These are phyloP conservation scores for Reutealis trisperma DNA, from an alignment of 345 rosid species.

Conservation along the genomic window DNA sequence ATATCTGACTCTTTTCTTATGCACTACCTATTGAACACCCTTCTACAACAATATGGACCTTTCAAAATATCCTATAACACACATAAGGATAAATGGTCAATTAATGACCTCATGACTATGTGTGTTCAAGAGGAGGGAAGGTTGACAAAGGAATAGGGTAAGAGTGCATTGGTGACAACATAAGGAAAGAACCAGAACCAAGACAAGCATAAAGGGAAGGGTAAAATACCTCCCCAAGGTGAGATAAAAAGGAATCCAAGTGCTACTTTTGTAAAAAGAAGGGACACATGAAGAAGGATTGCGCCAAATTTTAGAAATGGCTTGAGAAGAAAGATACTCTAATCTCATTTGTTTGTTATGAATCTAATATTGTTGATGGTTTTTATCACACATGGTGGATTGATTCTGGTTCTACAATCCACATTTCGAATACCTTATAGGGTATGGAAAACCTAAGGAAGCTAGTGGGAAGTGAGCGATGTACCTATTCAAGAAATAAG, in stretches of 20 bases:
- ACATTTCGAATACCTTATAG: not conserved
- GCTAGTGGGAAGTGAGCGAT: no score
- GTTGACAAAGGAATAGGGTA: not conserved
- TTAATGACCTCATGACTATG: not conserved
- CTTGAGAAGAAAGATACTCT: no score
- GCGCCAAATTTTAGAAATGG: no score
- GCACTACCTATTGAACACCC: no score
- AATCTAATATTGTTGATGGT: not conserved
- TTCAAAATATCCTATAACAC: not conserved
- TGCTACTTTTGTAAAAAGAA: no score
- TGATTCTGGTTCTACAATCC: not conserved
- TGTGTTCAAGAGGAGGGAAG: constrained; percentile 10
- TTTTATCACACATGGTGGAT: not conserved
- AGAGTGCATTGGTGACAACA: no score
- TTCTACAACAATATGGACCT: no score
- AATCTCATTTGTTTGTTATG: no score
- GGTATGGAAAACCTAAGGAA: no score
- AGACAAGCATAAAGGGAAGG: not conserved
- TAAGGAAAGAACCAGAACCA: not conserved
- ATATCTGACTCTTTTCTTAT: no score
- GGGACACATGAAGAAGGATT: no score
- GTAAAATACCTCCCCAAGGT: not conserved
- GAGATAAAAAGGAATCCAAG: not conserved
- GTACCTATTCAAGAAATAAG: not conserved
- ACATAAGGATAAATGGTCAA: no score